phyloP scores from a whole-genome alignment of 495 filamentous ascomycete species.

The Tuber borchii region DNA sequence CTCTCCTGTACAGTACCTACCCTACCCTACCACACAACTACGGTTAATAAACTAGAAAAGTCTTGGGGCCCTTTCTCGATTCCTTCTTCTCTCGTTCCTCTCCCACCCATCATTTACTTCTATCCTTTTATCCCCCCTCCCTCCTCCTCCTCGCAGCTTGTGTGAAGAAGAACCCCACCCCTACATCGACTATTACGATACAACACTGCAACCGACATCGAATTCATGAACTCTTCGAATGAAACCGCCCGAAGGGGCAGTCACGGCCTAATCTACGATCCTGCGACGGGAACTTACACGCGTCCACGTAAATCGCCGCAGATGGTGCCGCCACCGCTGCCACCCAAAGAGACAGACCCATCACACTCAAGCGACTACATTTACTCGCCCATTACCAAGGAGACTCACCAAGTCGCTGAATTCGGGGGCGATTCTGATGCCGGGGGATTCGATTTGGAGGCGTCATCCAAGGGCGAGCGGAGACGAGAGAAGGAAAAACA shows the following conservation, averaged over 20 bases:
- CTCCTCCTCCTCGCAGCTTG: neutral
- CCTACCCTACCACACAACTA: neutral
- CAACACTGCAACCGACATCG: neutral
- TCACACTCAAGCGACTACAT: neutral
- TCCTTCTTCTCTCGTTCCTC: neutral
- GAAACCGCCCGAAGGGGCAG: neutral
- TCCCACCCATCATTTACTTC: neutral
- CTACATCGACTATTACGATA: neutral
- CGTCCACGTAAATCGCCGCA: constrained; percentile 7
- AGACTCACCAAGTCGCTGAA: constrained; percentile 27
- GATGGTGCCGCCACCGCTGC: constrained; percentile 25
- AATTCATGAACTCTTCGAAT: neutral
- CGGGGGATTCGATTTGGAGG: constrained; percentile 9
- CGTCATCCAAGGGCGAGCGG: constrained; percentile 8
- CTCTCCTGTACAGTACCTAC: no score
- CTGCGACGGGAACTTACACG: constrained; percentile 24
- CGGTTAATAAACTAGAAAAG: neutral
- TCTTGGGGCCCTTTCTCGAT: neutral
- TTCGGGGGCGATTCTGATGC: constrained; percentile 25
- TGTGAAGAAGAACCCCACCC: constrained; percentile 3
- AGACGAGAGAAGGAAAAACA: neutral
- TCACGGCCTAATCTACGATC: constrained; percentile 21
- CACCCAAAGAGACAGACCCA: constrained; percentile 29
- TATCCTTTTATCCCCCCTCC: neutral
- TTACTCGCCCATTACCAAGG: constrained; percentile 19